Evolutionary conservation across 345 rosid genomes (phyloP).

Genomic region (Eucalyptus sideroxylon): DNA sequence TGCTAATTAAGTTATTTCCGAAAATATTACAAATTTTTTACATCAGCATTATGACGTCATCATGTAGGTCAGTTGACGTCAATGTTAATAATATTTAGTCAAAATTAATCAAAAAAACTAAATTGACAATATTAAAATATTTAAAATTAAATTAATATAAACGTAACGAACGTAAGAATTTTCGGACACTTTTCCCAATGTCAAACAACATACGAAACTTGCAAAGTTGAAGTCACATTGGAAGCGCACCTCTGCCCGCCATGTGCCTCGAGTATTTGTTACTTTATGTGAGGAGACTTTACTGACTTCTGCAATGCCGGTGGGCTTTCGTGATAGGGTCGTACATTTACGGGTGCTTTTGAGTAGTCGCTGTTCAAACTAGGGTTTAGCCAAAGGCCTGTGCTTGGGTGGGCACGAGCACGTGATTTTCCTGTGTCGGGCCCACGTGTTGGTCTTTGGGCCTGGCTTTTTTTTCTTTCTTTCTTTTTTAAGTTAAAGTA

Average conservation of each 20-base stretch:
- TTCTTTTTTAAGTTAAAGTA: background rate
- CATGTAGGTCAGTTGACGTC: too few relatives aligned
- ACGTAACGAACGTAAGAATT: too few relatives aligned
- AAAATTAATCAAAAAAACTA: too few relatives aligned
- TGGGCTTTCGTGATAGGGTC: background rate
- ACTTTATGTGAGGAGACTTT: background rate
- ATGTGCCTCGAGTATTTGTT: background rate
- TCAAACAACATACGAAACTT: background rate
- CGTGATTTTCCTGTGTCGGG: background rate
- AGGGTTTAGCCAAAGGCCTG: background rate
- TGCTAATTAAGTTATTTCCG: fast-evolving
- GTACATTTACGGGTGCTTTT: background rate
- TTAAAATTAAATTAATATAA: too few relatives aligned
- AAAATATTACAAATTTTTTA: too few relatives aligned
- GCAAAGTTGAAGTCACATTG: background rate
- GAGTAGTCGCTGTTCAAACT: background rate
- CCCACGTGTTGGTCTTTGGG: background rate
- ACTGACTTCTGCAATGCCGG: background rate
- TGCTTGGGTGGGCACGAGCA: background rate
- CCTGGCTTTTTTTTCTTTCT: background rate
- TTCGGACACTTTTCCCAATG: too few relatives aligned
- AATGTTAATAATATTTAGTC: too few relatives aligned
- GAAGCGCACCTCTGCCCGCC: background rate
- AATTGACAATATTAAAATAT: too few relatives aligned
- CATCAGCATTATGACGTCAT: too few relatives aligned